Evolutionary conservation across 75 land plant species (phyloP).

Genomic region (Pinus albicaulis): DNA sequence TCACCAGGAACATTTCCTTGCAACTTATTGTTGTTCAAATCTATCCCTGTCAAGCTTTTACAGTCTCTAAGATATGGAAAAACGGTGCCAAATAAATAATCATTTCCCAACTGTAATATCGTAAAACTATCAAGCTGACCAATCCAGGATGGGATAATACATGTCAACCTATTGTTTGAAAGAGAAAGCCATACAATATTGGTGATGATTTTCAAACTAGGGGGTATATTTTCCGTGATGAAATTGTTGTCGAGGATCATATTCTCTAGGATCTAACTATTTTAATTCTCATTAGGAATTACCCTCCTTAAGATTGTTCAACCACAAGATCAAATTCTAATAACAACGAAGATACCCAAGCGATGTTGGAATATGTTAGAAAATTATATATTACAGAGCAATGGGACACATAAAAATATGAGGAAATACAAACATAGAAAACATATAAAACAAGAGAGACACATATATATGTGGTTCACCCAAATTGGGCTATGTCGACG

Average conservation of each 20-base stretch:
- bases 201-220: slow-evolving; percentile 44
- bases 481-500: too few species aligned
- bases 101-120: slow-evolving; percentile 75
- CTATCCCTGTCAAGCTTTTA: slow-evolving; percentile 70
- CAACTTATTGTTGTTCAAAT: slow-evolving; percentile 69
- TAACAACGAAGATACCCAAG: slow-evolving; percentile 46
- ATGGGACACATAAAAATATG: too few species aligned
- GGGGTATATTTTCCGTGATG: slow-evolving; percentile 57
- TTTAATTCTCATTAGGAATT: slow-evolving; percentile 49
- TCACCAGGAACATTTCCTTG: slow-evolving; percentile 60
- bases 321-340: slow-evolving; percentile 52
- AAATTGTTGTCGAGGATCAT: slow-evolving; percentile 60
- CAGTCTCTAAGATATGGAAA: slow-evolving; percentile 76
- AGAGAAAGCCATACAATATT: slow-evolving; percentile 69
- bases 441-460: too few species aligned
- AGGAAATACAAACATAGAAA: too few species aligned
- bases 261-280: slow-evolving; percentile 36
- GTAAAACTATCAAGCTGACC: slow-evolving; percentile 49
- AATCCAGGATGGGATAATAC: slow-evolving; percentile 61
- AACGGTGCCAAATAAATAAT: slow-evolving; percentile 69
- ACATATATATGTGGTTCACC: too few species aligned
- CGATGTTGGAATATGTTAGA: slow-evolving; percentile 49
- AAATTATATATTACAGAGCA: too few species aligned
- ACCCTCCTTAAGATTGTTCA: slow-evolving; percentile 57
- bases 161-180: slow-evolving; percentile 58